Evolutionary conservation across 148 eudicot species (phyloP).

Genomic region (Suaeda aralocaspica): DNA sequence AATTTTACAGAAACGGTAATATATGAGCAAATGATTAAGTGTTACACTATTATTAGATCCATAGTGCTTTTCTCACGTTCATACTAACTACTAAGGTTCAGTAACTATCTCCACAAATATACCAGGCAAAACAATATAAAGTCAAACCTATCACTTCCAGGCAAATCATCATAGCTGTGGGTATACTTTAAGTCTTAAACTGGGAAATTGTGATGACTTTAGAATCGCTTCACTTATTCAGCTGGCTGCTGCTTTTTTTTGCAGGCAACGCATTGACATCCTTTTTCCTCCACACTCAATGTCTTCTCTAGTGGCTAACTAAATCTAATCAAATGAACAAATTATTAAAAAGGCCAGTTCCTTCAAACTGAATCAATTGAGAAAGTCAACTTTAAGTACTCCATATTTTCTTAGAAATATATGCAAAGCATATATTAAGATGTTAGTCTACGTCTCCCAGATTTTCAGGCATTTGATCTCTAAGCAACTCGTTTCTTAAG

Average conservation of each 20-base stretch:
- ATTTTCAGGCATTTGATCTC: not conserved
- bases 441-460: not conserved
- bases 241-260: not conserved
- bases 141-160: not conserved
- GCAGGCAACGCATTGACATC: not conserved
- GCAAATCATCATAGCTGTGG: not conserved
- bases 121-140: not conserved
- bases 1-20: no score
- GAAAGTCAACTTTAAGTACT: not conserved
- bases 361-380: not conserved
- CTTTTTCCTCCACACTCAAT: not conserved
- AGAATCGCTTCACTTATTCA: not conserved
- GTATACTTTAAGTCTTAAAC: not conserved
- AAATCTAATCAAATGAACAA: not conserved
- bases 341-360: not conserved
- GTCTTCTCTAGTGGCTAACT: not conserved
- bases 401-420: not conserved
- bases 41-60: no score
- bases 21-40: no score
- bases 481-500: not conserved
- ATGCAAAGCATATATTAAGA: not conserved
- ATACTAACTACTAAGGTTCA: no score
- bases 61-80: no score
- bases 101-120: not conserved
- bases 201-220: not conserved